These are phyloP conservation scores for Zygnema circumcarinatum DNA, from an alignment of 139 green algal genomes.

Conservation along the genomic window DNA sequence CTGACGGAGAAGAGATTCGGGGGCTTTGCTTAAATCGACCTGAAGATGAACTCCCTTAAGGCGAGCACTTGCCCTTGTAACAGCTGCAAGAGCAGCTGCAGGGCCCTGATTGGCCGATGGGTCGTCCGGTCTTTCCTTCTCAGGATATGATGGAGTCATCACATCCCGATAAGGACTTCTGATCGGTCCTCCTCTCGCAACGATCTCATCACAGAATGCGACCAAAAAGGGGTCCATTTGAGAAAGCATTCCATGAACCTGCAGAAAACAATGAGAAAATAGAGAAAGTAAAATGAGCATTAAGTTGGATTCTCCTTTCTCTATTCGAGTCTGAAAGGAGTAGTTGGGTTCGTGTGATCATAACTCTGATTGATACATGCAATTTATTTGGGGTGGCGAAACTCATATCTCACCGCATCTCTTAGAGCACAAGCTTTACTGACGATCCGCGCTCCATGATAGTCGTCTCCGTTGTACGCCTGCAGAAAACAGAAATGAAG, in stretches of 20 bases:
- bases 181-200: conserved; percentile 33
- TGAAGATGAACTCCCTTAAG: conserved; percentile 32
- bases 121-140: neutral
- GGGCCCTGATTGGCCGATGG: conserved; percentile 6
- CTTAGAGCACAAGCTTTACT: conserved; percentile 47
- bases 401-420: conserved; percentile 35
- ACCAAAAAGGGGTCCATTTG: conserved; percentile 52
- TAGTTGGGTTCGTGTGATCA: neutral
- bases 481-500: conserved; percentile 23
- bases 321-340: neutral
- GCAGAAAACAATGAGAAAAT: neutral
- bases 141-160: neutral
- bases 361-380: no score
- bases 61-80: conserved; percentile 22
- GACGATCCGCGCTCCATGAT: conserved; percentile 35
- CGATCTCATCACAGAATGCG: conserved; percentile 40
- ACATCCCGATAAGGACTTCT: neutral
- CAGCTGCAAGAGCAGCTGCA: neutral
- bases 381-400: no score
- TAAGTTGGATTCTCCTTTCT: neutral
- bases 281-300: neutral
- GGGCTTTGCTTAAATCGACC: conserved; percentile 25
- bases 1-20: neutral
- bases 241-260: conserved; percentile 53
- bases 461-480: conserved; percentile 48